phyloP scores from a whole-genome alignment of 2,329 filamentous ascomycete genomes.

The Alternaria metachromatica region DNA sequence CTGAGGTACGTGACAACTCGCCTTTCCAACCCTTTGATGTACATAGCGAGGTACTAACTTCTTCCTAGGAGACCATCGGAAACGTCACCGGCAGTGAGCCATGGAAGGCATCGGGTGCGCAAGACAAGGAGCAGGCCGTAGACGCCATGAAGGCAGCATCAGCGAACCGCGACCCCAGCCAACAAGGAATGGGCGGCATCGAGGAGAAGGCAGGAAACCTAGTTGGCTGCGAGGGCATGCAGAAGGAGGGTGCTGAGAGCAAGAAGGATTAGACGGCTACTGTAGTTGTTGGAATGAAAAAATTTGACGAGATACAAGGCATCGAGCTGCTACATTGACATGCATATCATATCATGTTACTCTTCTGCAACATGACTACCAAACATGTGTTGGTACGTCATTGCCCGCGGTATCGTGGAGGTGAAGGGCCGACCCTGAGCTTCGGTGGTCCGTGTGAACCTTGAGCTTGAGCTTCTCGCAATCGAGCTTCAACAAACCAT shows the following conservation, averaged over 20 bases:
- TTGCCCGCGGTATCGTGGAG: background rate
- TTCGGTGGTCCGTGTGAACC: constrained; percentile 5
- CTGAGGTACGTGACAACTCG: constrained; percentile 59
- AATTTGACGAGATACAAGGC: background rate
- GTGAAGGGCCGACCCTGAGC: background rate
- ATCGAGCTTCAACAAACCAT: background rate
- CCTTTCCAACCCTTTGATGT: background rate
- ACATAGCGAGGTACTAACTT: background rate
- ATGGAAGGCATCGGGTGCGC: constrained; percentile 69
- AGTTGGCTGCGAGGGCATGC: constrained; percentile 74
- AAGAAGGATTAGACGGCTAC: constrained; percentile 24
- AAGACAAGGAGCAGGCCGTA: constrained; percentile 68
- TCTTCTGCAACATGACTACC: background rate
- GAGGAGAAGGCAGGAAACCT: constrained; percentile 70
- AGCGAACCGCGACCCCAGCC: constrained; percentile 61
- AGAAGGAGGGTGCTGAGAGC: constrained; percentile 49
- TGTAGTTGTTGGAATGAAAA: background rate
- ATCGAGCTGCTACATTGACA: too few relatives aligned
- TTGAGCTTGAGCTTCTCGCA: constrained; percentile 1
- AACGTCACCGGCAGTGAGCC: constrained; percentile 66
- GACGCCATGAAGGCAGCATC: constrained; percentile 68
- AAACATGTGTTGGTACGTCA: background rate
- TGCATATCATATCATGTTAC: background rate
- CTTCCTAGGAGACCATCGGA: constrained; percentile 63
- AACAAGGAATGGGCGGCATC: constrained; percentile 65